phyloP scores from a whole-genome alignment of 1,284 basidiomycete species.

The Golubevia pallescens region DNA sequence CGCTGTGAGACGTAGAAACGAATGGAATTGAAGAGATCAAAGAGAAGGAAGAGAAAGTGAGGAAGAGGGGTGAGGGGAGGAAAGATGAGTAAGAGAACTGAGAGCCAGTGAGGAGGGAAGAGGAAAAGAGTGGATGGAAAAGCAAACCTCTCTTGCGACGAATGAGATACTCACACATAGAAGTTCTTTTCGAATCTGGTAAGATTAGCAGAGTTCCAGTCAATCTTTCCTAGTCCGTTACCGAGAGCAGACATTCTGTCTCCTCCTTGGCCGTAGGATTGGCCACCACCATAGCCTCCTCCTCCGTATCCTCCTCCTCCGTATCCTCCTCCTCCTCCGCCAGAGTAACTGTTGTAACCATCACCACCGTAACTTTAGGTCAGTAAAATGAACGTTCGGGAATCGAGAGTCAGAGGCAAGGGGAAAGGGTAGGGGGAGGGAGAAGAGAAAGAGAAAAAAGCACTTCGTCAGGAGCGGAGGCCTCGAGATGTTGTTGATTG shows the following conservation, averaged over 20 bases:
- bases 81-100: neutral
- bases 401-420: neutral
- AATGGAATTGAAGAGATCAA: neutral
- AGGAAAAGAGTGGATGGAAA: neutral
- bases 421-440: neutral
- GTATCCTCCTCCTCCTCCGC: constrained; percentile 23
- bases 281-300: constrained; percentile 30
- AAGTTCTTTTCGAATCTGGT: constrained; percentile 63
- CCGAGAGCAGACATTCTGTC: constrained; percentile 56
- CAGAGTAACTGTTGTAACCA: constrained; percentile 21
- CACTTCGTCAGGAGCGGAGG: neutral
- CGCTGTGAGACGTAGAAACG: constrained; percentile 13
- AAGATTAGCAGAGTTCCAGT: constrained; percentile 50
- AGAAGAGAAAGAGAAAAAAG: neutral
- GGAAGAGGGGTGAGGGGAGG: neutral
- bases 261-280: constrained; percentile 27
- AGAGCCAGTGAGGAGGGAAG: neutral
- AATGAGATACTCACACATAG: constrained; percentile 24
- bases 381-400: neutral
- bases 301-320: constrained; percentile 21
- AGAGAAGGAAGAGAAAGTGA: neutral
- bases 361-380: constrained; percentile 7
- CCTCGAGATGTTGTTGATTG: neutral
- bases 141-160: neutral
- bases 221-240: constrained; percentile 41